Evolutionary conservation across 805 yeast species (phyloP).

Genomic region (Starmerella lactis-condensi): DNA sequence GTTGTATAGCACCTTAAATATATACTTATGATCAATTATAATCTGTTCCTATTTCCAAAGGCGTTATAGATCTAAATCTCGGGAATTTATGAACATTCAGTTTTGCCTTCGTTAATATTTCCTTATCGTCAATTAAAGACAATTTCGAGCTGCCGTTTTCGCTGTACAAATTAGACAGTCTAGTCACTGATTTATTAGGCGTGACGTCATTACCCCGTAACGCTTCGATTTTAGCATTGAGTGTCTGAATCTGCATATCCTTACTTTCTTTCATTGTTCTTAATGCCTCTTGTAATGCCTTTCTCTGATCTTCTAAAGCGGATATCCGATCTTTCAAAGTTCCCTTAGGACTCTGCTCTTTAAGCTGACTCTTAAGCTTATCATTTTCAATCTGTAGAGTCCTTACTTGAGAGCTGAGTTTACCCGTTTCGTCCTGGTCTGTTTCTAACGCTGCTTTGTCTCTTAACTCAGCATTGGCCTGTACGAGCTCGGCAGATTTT

Average conservation of each 20-base stretch:
- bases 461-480: neutral
- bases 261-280: constrained; percentile 26
- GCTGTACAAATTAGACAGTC: no score
- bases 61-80: no score
- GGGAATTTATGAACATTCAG: no score
- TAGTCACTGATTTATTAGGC: no score
- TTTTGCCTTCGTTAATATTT: no score
- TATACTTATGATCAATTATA: no score
- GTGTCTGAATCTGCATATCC: constrained; percentile 22
- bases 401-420: constrained; percentile 19
- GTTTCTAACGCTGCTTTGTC: constrained; percentile 4
- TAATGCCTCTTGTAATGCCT: constrained; percentile 25
- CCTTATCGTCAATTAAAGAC: no score
- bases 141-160: no score
- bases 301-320: constrained; percentile 23
- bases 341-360: constrained; percentile 20
- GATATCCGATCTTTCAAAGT: constrained; percentile 23
- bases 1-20: no score
- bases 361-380: constrained; percentile 19
- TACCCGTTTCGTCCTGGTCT: no score
- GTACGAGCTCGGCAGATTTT: neutral
- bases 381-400: constrained; percentile 21
- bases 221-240: constrained; percentile 18
- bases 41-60: no score
- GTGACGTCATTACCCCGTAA: constrained; percentile 17